phyloP scores from a whole-genome alignment of 2,329 filamentous ascomycete species.

The Colletotrichum filicis region DNA sequence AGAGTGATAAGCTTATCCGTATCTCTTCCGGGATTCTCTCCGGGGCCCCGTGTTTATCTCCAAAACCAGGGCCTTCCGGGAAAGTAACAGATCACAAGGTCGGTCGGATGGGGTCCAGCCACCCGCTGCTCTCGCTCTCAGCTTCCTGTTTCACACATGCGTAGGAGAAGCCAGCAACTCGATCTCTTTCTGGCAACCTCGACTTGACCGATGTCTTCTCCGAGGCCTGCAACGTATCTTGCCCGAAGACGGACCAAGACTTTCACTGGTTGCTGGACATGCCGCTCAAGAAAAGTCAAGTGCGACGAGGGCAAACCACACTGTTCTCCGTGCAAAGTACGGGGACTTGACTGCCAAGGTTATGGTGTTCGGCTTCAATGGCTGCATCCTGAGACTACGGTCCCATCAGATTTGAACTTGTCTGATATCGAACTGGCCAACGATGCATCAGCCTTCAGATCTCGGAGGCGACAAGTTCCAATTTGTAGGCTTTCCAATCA shows the following conservation, averaged over 20 bases:
- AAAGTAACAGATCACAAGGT: background rate
- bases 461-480: background rate
- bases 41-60: background rate
- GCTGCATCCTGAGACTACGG: constrained; percentile 34
- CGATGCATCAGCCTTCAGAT: too few relatives aligned
- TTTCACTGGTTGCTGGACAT: constrained; percentile 49
- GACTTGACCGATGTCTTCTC: background rate
- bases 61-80: background rate
- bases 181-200: background rate
- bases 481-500: background rate
- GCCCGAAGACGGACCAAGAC: constrained; percentile 41
- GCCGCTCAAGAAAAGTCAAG: constrained; percentile 48
- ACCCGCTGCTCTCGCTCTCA: background rate
- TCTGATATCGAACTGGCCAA: background rate
- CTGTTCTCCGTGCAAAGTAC: constrained; percentile 44
- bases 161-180: background rate
- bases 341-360: constrained; percentile 43
- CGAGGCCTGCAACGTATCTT: background rate
- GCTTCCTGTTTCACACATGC: background rate
- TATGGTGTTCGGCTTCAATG: constrained; percentile 45
- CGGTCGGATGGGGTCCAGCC: background rate
- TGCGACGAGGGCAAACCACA: constrained; percentile 44
- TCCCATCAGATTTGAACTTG: background rate
- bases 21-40: background rate
- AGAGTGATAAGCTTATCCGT: background rate